Percentiles rank a stretch among this genome's conserved stretches.
Evolutionary conservation across 441 rosid genomes (phyloP).

Genomic region (Geranium incanum): DNA sequence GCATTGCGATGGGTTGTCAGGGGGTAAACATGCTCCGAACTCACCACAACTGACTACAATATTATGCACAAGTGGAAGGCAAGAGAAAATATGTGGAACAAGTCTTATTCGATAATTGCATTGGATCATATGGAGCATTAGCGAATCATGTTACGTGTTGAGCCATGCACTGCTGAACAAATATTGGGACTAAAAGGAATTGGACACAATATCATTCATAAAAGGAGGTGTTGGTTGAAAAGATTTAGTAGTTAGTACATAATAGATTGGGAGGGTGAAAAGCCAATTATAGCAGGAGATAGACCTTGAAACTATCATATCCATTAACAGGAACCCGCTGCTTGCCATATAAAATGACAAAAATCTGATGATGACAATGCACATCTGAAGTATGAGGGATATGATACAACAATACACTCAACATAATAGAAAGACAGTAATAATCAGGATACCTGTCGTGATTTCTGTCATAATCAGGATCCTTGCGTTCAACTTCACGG

Average conservation of each 20-base stretch:
- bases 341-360: neutral
- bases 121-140: neutral
- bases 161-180: neutral
- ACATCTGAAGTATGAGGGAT: neutral
- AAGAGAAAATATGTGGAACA: neutral
- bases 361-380: neutral
- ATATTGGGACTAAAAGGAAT: neutral
- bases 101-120: neutral
- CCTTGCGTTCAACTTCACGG: conserved; percentile 65
- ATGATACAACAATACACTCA: neutral
- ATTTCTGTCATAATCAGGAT: conserved; percentile 75
- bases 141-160: neutral
- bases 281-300: neutral
- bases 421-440: no score
- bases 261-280: neutral
- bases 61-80: neutral
- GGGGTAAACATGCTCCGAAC: no score
- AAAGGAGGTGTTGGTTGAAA: neutral
- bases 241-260: neutral
- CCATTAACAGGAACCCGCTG: neutral
- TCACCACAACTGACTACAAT: no score
- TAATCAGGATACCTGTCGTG: conserved; percentile 47
- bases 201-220: neutral
- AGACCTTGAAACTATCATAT: neutral
- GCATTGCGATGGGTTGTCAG: no score